A percentile compares a stretch with the other conserved stretches of the same genome.
These are phyloP conservation scores for Ganoderma boninense DNA, from an alignment of 1,284 basidiomycete genomes.

Conservation along the genomic window DNA sequence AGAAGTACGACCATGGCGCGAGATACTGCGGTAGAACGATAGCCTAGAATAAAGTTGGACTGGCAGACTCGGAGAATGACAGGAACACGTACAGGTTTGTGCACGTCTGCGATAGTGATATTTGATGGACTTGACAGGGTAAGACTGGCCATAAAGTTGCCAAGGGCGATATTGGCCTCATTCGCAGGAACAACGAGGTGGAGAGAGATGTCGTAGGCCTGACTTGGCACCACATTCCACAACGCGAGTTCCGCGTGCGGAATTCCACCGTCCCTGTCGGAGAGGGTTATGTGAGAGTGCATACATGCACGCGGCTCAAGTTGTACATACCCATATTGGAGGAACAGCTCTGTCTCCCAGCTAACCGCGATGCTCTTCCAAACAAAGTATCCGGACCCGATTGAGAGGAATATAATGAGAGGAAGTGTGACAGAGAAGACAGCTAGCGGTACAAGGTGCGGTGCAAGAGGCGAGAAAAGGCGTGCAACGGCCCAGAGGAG, in stretches of 20 bases:
- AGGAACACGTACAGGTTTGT: constrained; percentile 64
- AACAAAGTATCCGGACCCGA: constrained; percentile 72
- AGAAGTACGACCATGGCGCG: constrained; percentile 46
- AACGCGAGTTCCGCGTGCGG: constrained; percentile 68
- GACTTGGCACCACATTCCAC: constrained; percentile 59
- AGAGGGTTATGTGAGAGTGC: neutral
- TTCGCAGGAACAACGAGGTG: constrained; percentile 71
- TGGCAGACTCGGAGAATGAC: constrained; percentile 6
- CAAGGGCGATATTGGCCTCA: constrained; percentile 73
- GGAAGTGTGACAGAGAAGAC: constrained; percentile 71
- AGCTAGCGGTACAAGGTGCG: constrained; percentile 66
- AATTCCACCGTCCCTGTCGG: constrained; percentile 60
- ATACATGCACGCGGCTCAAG: neutral
- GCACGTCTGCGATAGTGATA: constrained; percentile 62
- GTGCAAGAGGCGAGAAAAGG: constrained; percentile 56
- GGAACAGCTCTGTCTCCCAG: constrained; percentile 70
- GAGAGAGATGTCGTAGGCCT: constrained; percentile 76
- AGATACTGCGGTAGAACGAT: constrained; percentile 59
- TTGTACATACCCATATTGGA: constrained; percentile 76
- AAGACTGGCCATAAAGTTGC: constrained; percentile 82
- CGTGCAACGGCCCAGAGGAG: constrained; percentile 32
- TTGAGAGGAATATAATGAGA: constrained; percentile 62
- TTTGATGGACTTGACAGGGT: constrained; percentile 65
- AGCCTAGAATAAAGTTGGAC: constrained; percentile 50
- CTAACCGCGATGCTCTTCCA: constrained; percentile 73